These are phyloP conservation scores for Didymella lethalis DNA, from an alignment of 2,329 filamentous ascomycete species.

Conservation along the genomic window DNA sequence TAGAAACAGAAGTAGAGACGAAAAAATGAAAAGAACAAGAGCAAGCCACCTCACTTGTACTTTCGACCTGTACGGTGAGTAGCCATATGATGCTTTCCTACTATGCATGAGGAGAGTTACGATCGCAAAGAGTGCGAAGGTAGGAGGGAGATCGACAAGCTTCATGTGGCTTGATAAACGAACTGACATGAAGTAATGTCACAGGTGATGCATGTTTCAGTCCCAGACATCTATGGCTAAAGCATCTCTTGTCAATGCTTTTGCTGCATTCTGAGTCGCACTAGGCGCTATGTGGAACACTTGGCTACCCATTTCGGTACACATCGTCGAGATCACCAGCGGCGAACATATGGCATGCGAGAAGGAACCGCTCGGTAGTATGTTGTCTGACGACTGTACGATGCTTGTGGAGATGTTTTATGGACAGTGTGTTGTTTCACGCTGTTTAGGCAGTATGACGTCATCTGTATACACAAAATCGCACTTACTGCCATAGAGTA, in stretches of 20 bases:
- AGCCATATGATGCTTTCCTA: constrained; percentile 23
- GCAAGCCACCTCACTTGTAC: constrained; percentile 26
- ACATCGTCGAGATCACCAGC: constrained; percentile 1
- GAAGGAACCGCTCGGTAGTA: constrained; percentile 7
- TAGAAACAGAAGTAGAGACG: constrained; percentile 22
- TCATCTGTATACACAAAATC: not conserved
- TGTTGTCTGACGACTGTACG: constrained; percentile 10
- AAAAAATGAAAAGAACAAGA: constrained; percentile 22
- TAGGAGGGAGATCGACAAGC: constrained; percentile 1
- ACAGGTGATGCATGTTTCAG: constrained; percentile 18
- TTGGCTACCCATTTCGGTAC: constrained; percentile 12
- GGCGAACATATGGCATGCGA: constrained; percentile 6
- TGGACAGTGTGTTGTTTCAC: not conserved
- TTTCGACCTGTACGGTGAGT: constrained; percentile 18
- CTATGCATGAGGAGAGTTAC: constrained; percentile 17
- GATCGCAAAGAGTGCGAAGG: not conserved
- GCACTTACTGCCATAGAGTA: not conserved
- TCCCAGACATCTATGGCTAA: constrained; percentile 4
- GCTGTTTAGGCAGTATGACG: not conserved
- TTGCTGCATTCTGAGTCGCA: constrained; percentile 18
- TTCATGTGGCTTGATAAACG: constrained; percentile 11
- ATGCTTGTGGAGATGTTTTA: not conserved
- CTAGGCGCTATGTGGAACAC: constrained; percentile 16
- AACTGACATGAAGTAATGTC: not conserved
- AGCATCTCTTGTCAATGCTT: constrained; percentile 2